These are phyloP conservation scores for Aspergillus candidus DNA, from an alignment of 2,329 filamentous ascomycete genomes.

Conservation along the genomic window DNA sequence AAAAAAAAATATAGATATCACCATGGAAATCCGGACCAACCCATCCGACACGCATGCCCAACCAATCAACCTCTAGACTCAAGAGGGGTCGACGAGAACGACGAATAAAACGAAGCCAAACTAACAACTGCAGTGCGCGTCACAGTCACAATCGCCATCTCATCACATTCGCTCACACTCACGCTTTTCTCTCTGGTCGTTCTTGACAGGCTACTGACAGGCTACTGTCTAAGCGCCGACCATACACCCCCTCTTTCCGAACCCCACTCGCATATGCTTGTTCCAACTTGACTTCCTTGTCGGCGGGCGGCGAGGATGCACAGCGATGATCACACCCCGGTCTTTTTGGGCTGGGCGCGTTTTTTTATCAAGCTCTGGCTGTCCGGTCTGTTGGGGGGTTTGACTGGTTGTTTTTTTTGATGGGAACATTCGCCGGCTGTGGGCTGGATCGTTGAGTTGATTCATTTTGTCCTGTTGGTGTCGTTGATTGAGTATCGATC, in stretches of 20 bases:
- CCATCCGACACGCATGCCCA: no score
- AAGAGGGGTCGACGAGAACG: conserved; percentile 4
- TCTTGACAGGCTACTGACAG: neutral
- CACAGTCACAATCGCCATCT: conserved; percentile 29
- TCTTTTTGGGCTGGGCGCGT: no score
- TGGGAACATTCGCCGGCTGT: no score
- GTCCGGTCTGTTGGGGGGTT: no score
- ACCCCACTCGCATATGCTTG: conserved; percentile 8
- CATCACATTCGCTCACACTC: neutral
- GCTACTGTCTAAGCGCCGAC: neutral
- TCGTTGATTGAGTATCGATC: no score
- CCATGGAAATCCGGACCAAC: neutral
- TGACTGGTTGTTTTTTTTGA: no score
- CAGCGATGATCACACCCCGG: neutral
- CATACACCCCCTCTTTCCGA: neutral
- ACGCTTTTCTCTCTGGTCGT: neutral
- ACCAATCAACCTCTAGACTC: neutral
- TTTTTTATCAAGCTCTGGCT: no score
- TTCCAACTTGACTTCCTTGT: conserved; percentile 4
- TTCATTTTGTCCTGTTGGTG: no score
- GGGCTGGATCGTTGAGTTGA: no score
- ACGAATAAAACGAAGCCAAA: conserved; percentile 14
- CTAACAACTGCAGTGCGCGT: conserved; percentile 24
- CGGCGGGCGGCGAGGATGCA: neutral
- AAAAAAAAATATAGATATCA: neutral